Evolutionary conservation across 2,329 filamentous ascomycete species (phyloP), one percentile per base, ranked within the genome.

Genomic region (Cadophora malorum): DNA sequence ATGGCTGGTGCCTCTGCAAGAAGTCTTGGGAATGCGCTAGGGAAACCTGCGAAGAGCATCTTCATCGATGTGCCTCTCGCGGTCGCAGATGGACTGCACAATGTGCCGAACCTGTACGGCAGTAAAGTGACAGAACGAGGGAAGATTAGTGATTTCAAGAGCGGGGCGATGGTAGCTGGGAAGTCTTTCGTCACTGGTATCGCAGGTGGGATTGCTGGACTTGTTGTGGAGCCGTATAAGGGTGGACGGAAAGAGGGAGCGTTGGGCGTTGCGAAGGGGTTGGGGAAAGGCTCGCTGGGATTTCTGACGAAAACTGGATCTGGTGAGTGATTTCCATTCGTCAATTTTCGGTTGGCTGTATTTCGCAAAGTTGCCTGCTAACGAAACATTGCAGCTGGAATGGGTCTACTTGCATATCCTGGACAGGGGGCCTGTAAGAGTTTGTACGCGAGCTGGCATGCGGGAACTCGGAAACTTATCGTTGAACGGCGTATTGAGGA

Each of bases 91-190:
- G 85, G 85, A 7, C 82, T 86, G 67, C 84, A 85, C 68, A 84
- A 83, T 25, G 81, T 83, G 12, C 85, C 85, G 2, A 81, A 81
- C 35, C 77, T 86, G 1, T 86, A 86, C 69, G 0, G 90, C 94
- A 83, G 92, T 94, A 77, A 90, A 96, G 70, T 92, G 90, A 56
- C 80, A 96, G 62, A 91, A 90, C 0, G 80, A 96, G 47, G 90
- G 92, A 91, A 91, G 71, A 91, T 97, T 5, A 93, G 91, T 0
- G 90, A 89, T 60, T 81, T 96, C 65, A 84, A 87, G 64, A 91
- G 88, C 69, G 94, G 94, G 0, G 79, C 96, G 33, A 88, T 84
- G 68, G 88, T 93, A 52, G 94, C 93, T 2, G 87, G 91, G 0
- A 93, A 91, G 67, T 60, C 41, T 14, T 65, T 33, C 16, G 31